Evolutionary conservation across 306 rosid genomes (phyloP), one percentile per base, ranked within the genome.

Genomic region (Citrullus mucosospermus): DNA sequence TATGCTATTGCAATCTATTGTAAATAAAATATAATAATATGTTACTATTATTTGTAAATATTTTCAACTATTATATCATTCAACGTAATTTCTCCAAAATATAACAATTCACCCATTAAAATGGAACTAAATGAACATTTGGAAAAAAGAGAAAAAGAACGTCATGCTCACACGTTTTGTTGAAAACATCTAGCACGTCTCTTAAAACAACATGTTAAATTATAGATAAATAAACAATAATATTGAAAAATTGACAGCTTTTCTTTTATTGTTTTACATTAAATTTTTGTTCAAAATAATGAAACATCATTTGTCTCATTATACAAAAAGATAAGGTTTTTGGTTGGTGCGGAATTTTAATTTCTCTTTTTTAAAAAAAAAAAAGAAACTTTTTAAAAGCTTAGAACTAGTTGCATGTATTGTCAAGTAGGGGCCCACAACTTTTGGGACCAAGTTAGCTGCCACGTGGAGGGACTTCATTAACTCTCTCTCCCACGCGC

Each of bases 221-320:
- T 11, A 41, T 11, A 9, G 10, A 68, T 41, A 8, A 39, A 67
- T 8, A 44, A 20, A 20, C 17, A 63, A 63, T 30, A 16, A 18
- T n/a, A 9, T 65, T 36, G 71, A 18, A 36, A 65, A 36, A 3
- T 41, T 68, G 75, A 44, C 53, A 68, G 71, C 51, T 20, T 44
- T 70, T 2, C 1, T 70, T 32, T 41, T 41, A 68, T 67, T 67
- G 25, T 67, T 36, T 53, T 39, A 39, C 74, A 70, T 43, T 71
- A 12, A 71, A 48, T 22, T 44, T 48, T 71, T 14, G 41, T 71
- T 71, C 38, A 71, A 71, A 71, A 71, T 71, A 48, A 28, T 71
- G 59, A 48, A 71, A 71, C 58, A 71, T 71, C 8, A 8, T 71
- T 71, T 71, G 77, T 71, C 77, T 71, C 41, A 71, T 71, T 71